phyloP scores from a whole-genome alignment of 2,329 filamentous ascomycete genomes.

The Talaromyces rugulosus region DNA sequence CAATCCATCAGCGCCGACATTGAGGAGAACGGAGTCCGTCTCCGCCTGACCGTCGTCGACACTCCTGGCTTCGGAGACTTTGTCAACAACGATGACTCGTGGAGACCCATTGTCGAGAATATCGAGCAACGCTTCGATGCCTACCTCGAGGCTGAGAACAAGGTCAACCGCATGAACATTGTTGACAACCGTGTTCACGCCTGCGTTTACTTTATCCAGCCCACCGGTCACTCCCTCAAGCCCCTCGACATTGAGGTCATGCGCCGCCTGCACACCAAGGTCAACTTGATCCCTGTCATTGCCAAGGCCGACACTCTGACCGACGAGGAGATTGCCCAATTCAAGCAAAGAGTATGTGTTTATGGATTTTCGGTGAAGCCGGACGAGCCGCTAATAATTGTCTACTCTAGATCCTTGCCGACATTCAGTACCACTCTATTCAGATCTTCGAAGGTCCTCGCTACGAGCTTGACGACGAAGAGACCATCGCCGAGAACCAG shows the following conservation, averaged over 20 bases:
- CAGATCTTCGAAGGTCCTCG: conserved; percentile 98
- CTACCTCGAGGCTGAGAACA: conserved; percentile 98
- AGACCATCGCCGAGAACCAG: conserved; percentile 99
- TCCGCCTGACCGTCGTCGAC: conserved; percentile 93
- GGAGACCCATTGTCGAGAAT: conserved; percentile 98
- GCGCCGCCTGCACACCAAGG: conserved; percentile 98
- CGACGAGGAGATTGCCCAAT: conserved; percentile 88
- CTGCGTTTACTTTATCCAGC: conserved; percentile 99
- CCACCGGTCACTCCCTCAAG: conserved; percentile 96
- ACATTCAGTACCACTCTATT: conserved; percentile 95
- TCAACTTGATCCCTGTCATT: conserved; percentile 98
- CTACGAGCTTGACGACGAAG: conserved; percentile 98
- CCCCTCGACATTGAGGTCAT: conserved; percentile 98
- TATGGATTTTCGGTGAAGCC: background rate
- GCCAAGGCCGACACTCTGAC: conserved; percentile 98
- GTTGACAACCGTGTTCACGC: conserved; percentile 98
- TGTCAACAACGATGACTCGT: conserved; percentile 99
- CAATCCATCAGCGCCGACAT: conserved; percentile 95
- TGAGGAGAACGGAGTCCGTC: conserved; percentile 95
- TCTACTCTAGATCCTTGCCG: conserved; percentile 73
- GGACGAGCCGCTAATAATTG: conserved; percentile 19
- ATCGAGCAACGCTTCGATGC: conserved; percentile 99
- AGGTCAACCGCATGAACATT: conserved; percentile 99
- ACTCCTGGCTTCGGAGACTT: conserved; percentile 98
- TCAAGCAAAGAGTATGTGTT: conserved; percentile 83